Evolutionary conservation across 805 yeast genomes (phyloP), one percentile per base, ranked within the genome.

Genomic region (Saccharomycopsis schoenii): DNA sequence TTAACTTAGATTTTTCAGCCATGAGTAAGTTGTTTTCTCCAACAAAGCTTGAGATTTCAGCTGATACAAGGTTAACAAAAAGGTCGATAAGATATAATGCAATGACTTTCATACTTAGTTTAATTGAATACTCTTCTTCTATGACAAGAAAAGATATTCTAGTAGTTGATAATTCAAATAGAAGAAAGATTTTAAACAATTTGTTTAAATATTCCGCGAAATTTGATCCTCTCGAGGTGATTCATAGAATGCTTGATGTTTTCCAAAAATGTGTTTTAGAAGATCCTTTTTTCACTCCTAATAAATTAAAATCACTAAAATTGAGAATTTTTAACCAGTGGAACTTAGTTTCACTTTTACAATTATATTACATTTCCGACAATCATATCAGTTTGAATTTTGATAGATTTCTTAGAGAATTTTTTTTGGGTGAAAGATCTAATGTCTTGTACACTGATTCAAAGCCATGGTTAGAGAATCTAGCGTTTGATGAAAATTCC

Each of bases 291-390:
- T 86, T 84, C 69, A 82, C 82, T 66, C 86, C 83, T 69, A 82
- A 82, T 65, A 85, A 84, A 67, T 75, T 85, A 62, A 56, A 56
- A 21, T 34, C 54, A 5, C 80, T 90, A 0, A 92, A 91, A 69
- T 80, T 89, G 63, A 82, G 83, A 62, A 79, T 91, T 15, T 80
- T 93, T 67, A 89, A 89, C 66, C 97, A 92, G 68, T 82, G 87
- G 77, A 81, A 85, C 24, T 68, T 90, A 61, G 77, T 78, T 34
- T 83, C 83, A 59, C 65, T 89, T 37, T 80, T 83, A 40, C 76
- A 80, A 2, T 70, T 89, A 2, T 83, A 78, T 57, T 75, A 76
- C 47, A 70, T 76, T n/a, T 29, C 68, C 0, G 71, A 74, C 42
- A 67, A 71, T 12, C 72, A 68, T 57, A 63, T 83, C 14, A 74